Conservation (phyloP, 179 eudicot species). For the Silene vulgaris region DNA sequence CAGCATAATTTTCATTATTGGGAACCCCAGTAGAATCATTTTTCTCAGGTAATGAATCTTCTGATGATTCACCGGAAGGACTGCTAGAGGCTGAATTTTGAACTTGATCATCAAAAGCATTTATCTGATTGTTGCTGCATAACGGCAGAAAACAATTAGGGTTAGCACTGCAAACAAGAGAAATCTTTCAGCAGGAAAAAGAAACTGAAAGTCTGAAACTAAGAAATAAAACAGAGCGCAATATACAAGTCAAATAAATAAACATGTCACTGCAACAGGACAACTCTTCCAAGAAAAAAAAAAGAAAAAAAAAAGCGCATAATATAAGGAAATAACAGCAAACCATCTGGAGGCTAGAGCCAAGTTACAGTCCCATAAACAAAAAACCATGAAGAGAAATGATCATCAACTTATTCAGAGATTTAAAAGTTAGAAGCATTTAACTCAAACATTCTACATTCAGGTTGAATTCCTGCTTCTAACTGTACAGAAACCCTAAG, state of each 20-base stretch:
- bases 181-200: background rate
- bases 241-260: background rate
- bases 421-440: no score
- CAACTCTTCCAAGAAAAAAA: no score
- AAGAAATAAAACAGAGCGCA: background rate
- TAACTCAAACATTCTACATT: background rate
- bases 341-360: no score
- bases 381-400: no score
- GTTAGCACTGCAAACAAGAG: background rate
- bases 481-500: background rate
- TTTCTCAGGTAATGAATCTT: conserved; percentile 41
- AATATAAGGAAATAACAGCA: no score
- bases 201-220: background rate
- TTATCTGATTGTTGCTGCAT: conserved; percentile 44
- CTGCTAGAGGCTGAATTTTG: conserved; percentile 52
- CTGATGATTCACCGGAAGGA: conserved; percentile 53
- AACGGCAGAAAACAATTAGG: conserved; percentile 21
- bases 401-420: no score
- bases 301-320: no score
- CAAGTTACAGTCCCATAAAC: no score
- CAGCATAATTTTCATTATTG: conserved; percentile 45
- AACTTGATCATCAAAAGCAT: conserved; percentile 43
- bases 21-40: conserved; percentile 40
- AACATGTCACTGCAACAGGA: background rate
- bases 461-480: no score